Percentiles rank a stretch among this genome's conserved stretches.
phyloP scores from a whole-genome alignment of 768 basidiomycete species.

The Tylopilus subfusipes region DNA sequence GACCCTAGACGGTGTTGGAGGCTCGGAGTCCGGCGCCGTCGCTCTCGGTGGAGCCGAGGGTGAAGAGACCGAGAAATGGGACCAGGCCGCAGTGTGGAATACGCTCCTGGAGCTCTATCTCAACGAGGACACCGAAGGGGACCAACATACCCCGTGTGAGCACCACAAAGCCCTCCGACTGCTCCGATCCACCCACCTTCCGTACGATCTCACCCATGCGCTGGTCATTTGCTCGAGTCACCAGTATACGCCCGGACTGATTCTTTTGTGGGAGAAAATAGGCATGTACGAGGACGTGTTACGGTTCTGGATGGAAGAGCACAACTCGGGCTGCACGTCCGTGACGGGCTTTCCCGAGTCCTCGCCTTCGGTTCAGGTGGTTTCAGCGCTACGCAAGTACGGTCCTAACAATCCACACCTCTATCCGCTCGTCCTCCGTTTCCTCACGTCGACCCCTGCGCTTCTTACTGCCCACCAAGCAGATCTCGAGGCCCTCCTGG shows the following conservation, averaged over 20 bases:
- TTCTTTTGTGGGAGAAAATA: slow-evolving; percentile 88
- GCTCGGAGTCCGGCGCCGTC: slow-evolving; percentile 9
- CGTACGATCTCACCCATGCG: slow-evolving; percentile 89
- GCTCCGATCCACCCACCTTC: slow-evolving; percentile 55
- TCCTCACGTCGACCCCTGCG: slow-evolving; percentile 79
- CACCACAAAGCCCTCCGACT: slow-evolving; percentile 68
- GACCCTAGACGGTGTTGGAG: slow-evolving; percentile 41
- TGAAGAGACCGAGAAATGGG: slow-evolving; percentile 51
- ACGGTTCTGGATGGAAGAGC: slow-evolving; percentile 86
- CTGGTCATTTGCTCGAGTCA: slow-evolving; percentile 90
- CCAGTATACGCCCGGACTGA: slow-evolving; percentile 78
- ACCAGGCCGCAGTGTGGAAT: slow-evolving; percentile 91
- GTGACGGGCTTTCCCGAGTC: slow-evolving; percentile 27
- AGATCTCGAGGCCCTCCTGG: slow-evolving; percentile 70
- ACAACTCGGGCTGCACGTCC: slow-evolving; percentile 25
- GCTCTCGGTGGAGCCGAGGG: slow-evolving; percentile 31
- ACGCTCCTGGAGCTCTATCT: slow-evolving; percentile 93
- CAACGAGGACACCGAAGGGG: slow-evolving; percentile 35
- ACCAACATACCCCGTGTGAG: slow-evolving; percentile 7
- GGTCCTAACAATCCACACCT: slow-evolving; percentile 69
- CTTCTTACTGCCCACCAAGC: slow-evolving; percentile 65
- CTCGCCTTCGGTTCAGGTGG: slow-evolving; percentile 45
- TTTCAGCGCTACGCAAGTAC: slow-evolving; percentile 72
- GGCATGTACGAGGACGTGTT: slow-evolving; percentile 96
- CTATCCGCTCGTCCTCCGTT: slow-evolving; percentile 84